Evolutionary conservation across 371 early-diverging fungal genomes (phyloP).

Genomic region (Cokeromyces recurvatus): DNA sequence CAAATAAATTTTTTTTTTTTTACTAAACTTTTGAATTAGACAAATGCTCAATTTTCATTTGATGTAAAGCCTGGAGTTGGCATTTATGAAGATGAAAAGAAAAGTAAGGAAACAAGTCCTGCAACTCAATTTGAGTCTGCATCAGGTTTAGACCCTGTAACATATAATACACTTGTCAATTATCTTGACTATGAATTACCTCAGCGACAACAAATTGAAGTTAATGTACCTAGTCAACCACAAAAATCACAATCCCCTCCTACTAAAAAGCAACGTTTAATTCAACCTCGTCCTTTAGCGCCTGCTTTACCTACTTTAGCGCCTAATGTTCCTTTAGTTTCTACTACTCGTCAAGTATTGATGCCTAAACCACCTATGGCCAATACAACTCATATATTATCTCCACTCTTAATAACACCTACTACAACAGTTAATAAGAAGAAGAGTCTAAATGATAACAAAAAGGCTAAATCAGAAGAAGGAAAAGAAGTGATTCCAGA

Average conservation of each 20-base stretch:
- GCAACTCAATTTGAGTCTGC: conserved; percentile 12
- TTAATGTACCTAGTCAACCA: conserved; percentile 2
- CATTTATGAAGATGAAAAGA: conserved; percentile 44
- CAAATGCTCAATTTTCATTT: conserved; percentile 63
- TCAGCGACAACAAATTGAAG: conserved; percentile 33
- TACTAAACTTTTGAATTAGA: conserved; percentile 24
- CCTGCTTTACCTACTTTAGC: conserved; percentile 11
- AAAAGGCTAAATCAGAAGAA: neutral
- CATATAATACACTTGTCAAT: conserved; percentile 37
- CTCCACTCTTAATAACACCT: neutral
- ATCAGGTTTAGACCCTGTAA: conserved; percentile 28
- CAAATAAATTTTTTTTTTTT: neutral
- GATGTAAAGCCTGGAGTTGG: conserved; percentile 57
- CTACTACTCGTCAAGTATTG: conserved; percentile 18
- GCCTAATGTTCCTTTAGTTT: neutral
- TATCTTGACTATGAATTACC: conserved; percentile 44
- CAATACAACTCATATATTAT: neutral
- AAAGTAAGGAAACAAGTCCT: neutral
- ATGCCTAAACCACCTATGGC: conserved; percentile 28
- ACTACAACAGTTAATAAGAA: neutral
- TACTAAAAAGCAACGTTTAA: conserved; percentile 5
- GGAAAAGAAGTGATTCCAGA: conserved; percentile 19
- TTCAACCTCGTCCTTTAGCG: conserved; percentile 27
- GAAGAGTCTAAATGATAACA: neutral
- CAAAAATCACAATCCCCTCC: neutral